These are phyloP conservation scores for Cryptosporidium ryanae DNA, from an alignment of 169 alveolate species.

Conservation along the genomic window DNA sequence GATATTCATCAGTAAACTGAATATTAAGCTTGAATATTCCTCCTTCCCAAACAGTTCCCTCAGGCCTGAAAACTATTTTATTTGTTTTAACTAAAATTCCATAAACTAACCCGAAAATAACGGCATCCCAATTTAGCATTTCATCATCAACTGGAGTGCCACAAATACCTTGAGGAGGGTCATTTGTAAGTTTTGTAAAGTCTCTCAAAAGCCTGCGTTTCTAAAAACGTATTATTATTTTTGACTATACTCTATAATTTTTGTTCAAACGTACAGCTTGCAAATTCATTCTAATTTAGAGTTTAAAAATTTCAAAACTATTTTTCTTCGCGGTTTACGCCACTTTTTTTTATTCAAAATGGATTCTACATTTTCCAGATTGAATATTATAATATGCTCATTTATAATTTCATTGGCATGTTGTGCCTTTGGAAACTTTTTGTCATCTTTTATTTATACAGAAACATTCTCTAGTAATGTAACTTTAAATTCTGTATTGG, in stretches of 20 bases:
- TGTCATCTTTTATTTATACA: conserved; percentile 64
- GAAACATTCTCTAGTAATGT: conserved; percentile 59
- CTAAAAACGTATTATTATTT: background rate
- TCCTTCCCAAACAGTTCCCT: conserved; percentile 89
- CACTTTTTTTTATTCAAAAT: conserved; percentile 48
- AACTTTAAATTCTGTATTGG: conserved; percentile 70
- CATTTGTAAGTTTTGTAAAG: conserved; percentile 80
- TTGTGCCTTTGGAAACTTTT: conserved; percentile 76
- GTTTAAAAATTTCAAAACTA: background rate
- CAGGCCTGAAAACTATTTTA: conserved; percentile 79
- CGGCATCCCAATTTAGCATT: conserved; percentile 87
- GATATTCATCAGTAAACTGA: conserved; percentile 86
- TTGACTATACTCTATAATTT: background rate
- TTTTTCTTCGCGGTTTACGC: conserved; percentile 23
- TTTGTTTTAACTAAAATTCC: background rate
- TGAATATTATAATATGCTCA: conserved; percentile 77
- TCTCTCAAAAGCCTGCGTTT: conserved; percentile 81
- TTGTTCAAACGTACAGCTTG: conserved; percentile 64
- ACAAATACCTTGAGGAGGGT: conserved; percentile 82
- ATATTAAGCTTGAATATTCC: conserved; percentile 84
- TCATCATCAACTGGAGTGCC: conserved; percentile 87
- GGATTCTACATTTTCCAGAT: conserved; percentile 77
- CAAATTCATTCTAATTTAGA: conserved; percentile 18
- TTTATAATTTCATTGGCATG: conserved; percentile 71
- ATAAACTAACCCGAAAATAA: conserved; percentile 83